These are phyloP conservation scores for Camelina sativa DNA, from an alignment of 345 rosid species.

Conservation along the genomic window DNA sequence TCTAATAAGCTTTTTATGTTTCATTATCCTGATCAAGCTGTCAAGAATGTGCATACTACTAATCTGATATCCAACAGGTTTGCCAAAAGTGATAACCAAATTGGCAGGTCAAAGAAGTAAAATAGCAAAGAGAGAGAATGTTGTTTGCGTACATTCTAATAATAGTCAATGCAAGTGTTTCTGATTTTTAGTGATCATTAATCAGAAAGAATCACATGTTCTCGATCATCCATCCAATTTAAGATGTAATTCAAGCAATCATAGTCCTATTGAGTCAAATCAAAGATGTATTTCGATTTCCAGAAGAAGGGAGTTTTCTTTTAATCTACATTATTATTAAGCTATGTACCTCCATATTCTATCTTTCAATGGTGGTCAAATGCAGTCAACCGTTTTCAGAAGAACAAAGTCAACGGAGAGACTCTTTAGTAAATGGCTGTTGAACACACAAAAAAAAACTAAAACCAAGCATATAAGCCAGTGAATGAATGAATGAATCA, in stretches of 20 bases:
- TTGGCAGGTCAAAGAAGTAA: slow-evolving; percentile 3
- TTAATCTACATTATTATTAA: slow-evolving; percentile 30
- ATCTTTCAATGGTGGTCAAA: slow-evolving; percentile 33
- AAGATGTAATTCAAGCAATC: slow-evolving; percentile 18
- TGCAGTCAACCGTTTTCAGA: slow-evolving; percentile 26
- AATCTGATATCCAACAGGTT: not conserved
- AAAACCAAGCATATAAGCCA: not conserved
- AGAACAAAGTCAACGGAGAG: slow-evolving; percentile 36
- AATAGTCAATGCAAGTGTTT: not conserved
- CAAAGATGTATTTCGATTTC: not conserved
- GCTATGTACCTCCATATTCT: not conserved
- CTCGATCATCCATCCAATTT: slow-evolving; percentile 13
- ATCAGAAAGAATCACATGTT: slow-evolving; percentile 12
- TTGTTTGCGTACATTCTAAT: not conserved
- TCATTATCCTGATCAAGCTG: slow-evolving; percentile 5
- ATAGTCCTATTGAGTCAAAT: slow-evolving; percentile 27
- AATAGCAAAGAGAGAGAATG: slow-evolving; percentile 2
- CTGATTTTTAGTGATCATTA: slow-evolving; percentile 7
- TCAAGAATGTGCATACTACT: slow-evolving; percentile 1
- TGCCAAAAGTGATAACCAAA: slow-evolving; percentile 1
- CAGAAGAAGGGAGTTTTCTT: not conserved
- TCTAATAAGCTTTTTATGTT: slow-evolving; percentile 5
- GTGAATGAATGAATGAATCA: slow-evolving; percentile 12
- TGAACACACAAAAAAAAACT: not conserved
- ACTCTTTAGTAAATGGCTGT: slow-evolving; percentile 15